These are phyloP conservation scores for Lyophyllum atratum DNA, from an alignment of 768 basidiomycete species.

Conservation along the genomic window DNA sequence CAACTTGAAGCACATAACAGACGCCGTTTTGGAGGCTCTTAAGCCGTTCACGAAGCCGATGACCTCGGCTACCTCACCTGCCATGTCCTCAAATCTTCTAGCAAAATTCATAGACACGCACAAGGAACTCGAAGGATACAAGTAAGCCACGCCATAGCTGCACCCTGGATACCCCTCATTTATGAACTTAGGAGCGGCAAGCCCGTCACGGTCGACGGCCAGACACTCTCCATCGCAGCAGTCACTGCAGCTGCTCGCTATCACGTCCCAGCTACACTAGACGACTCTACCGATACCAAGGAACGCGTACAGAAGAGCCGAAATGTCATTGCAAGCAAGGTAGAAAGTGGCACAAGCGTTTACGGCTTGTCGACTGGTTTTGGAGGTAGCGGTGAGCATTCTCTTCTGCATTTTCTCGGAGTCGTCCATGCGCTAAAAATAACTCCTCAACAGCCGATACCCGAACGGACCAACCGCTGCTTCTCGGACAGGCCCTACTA, in stretches of 20 bases:
- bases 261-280: constrained; percentile 33
- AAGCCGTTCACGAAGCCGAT: neutral
- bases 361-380: constrained; percentile 85
- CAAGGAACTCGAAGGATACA: constrained; percentile 56
- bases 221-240: constrained; percentile 58
- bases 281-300: constrained; percentile 29
- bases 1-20: constrained; percentile 12
- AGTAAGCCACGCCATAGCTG: constrained; percentile 35
- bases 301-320: constrained; percentile 62
- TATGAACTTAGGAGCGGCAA: constrained; percentile 42
- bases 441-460: constrained; percentile 59
- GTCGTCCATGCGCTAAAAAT: constrained; percentile 8
- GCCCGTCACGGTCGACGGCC: constrained; percentile 53
- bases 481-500: constrained; percentile 65
- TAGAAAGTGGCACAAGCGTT: constrained; percentile 66
- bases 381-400: constrained; percentile 63
- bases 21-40: neutral
- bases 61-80: neutral
- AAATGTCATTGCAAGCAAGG: constrained; percentile 67
- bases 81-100: constrained; percentile 21
- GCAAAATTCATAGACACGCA: constrained; percentile 47
- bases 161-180: neutral
- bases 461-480: constrained; percentile 62
- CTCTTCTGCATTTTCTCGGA: neutral
- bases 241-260: constrained; percentile 56